Percentiles rank a stretch among this genome's conserved stretches.
phyloP scores from a whole-genome alignment of 768 basidiomycete genomes.

The Mycena indigotica region DNA sequence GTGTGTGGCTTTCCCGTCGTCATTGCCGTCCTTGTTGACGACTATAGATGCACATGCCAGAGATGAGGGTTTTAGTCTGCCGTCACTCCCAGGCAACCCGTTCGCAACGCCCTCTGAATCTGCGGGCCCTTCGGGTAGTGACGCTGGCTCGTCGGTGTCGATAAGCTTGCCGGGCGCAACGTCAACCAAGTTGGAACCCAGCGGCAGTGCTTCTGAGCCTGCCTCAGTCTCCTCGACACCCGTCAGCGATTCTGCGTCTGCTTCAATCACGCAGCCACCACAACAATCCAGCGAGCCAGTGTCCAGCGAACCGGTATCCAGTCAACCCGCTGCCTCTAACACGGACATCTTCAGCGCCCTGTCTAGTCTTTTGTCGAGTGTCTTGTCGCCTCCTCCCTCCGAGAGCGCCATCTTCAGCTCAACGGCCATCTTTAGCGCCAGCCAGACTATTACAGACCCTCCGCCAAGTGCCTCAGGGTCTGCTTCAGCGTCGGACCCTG shows the following conservation, averaged over 20 bases:
- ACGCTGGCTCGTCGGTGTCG: conserved; percentile 7
- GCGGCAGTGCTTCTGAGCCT: background rate
- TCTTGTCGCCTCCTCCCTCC: background rate
- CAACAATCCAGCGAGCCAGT: background rate
- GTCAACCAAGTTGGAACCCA: conserved; percentile 14
- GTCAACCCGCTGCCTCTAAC: background rate
- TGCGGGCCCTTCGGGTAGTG: too few relatives aligned
- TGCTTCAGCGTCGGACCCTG: conserved; percentile 1
- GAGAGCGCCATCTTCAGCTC: conserved; percentile 2
- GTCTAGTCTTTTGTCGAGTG: background rate
- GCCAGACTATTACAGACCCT: background rate
- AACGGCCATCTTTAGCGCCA: conserved; percentile 3
- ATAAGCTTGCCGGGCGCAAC: conserved; percentile 20
- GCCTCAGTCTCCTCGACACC: background rate
- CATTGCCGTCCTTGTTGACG: background rate
- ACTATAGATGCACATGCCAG: background rate
- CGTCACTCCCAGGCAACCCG: too few relatives aligned
- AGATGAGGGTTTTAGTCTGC: too few relatives aligned
- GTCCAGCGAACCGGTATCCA: too few relatives aligned
- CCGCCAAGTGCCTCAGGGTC: conserved; percentile 9
- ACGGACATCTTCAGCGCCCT: background rate
- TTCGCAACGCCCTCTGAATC: too few relatives aligned
- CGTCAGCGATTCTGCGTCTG: background rate
- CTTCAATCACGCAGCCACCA: background rate
- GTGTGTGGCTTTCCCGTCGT: background rate